Percentiles rank a stretch among this genome's conserved stretches.
Evolutionary conservation across 2,329 filamentous ascomycete species (phyloP).

Genomic region (Alternaria angustiovoidea): DNA sequence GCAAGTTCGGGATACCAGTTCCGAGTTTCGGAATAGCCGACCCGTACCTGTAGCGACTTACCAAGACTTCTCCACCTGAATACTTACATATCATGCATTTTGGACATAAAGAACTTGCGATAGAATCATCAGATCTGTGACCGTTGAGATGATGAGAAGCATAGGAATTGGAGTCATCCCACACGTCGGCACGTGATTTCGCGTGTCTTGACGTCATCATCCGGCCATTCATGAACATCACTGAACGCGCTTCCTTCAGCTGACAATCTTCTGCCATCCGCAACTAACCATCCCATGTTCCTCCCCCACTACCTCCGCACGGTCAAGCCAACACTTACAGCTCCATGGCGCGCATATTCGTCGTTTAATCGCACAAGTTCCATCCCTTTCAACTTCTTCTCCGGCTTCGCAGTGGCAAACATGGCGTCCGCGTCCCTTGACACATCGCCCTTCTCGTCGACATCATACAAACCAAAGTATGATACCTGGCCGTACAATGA

Average conservation of each 20-base stretch:
- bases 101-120: accelerated
- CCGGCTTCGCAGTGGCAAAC: slow-evolving; percentile 11
- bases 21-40: slow-evolving; percentile 23
- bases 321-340: neutral
- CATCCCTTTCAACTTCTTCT: slow-evolving; percentile 26
- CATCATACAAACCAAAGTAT: slow-evolving; percentile 27
- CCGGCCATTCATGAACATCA: neutral
- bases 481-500: slow-evolving; percentile 29
- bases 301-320: neutral
- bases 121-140: accelerated
- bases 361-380: slow-evolving; percentile 8
- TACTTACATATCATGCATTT: neutral
- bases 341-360: slow-evolving; percentile 12
- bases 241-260: slow-evolving; percentile 9
- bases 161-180: neutral
- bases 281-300: slow-evolving; percentile 12
- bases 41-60: neutral
- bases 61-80: accelerated
- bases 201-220: slow-evolving; percentile 33
- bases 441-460: slow-evolving; percentile 16
- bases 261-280: neutral
- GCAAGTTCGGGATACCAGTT: slow-evolving; percentile 19
- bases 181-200: slow-evolving; percentile 23
- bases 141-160: accelerated
- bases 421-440: slow-evolving; percentile 9